Evolutionary conservation across 495 filamentous ascomycete species (phyloP), one percentile per base, ranked within the genome.

Genomic region (Podospora australis): DNA sequence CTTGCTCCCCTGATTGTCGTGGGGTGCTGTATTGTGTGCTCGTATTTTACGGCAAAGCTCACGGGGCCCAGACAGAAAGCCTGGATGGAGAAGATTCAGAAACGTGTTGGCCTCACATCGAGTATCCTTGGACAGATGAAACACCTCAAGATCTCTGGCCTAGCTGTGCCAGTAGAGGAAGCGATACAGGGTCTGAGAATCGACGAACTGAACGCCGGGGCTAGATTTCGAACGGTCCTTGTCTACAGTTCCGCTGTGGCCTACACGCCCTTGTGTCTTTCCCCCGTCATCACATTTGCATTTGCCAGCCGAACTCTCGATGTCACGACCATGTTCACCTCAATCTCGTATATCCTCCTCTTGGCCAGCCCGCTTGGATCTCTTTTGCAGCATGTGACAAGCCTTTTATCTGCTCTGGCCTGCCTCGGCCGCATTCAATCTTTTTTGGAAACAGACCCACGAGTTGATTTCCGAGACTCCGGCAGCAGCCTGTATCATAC

Each of bases 341-440:
- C 81, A 3, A 46, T 85, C 1, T 79, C 81, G 0, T 76, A 84
- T n/a, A 77, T 85, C 29, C 57, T 75, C 0, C 70, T 87, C 6
- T 59, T 87, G 14, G 65, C 79, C 1, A 66, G 71, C 7, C 83
- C 83, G 1, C 64, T 84, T 1, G 53, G 70, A 5, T 67, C 57
- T 2, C 54, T 86, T n/a, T 77, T 87, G 32, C 76, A 78, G 66
- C 66, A 67, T 6, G 55, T 84, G 4, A 75, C 79, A 44, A 57
- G 54, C 6, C 70, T 83, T 23, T 58, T 73, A 4, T 74, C 72
- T 0, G 73, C 74, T 2, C 55, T 82, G 6, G 77, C 79, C 2
- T 83, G 79, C 40, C 75, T 84, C 40, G 55, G 60, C 20, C 70
- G 82, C 3, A 81, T 85, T 16, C 79, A 83, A 22, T 19, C 22